Base-by-base conservation (phyloP, 2,329 filamentous ascomycete species). In the Corniculantispora saksenae region DNA sequence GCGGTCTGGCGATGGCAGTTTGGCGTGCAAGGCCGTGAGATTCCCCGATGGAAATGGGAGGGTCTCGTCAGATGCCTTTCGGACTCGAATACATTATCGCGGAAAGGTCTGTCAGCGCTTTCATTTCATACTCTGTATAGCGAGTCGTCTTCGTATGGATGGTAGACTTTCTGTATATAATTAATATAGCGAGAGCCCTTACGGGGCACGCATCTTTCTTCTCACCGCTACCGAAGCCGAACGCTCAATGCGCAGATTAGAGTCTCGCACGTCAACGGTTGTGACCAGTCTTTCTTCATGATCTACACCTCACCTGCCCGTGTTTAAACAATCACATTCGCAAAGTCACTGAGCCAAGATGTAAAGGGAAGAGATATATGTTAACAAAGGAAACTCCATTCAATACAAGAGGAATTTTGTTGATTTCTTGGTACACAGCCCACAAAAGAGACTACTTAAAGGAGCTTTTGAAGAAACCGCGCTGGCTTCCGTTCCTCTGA, bases 341-440 rank as follows among this genome's bases (percentile, higher is more conserved):
- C 29, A 58, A n/a, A 25, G 25, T 15, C 50, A 56, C 43, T 8
- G 29, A 19, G 25, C 56, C 38, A 10, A 61, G 21, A 47, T 13
- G 38, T 17, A 51, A 29, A 50, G 25, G 40, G n/a, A 59, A 61
- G 27, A 54, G 23, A 51, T 56, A 50, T 56, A 61, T 54, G 55
- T 66, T 66, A 60, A 35, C 63, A 71, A 71, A 70, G 64, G 67
- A 72, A 70, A 72, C 67, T 62, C 69, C 70, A 66, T 70, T 74
- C 73, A 73, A 72, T 77, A 78, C 74, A 78, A 78, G 77, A 80
- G 76, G 76, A 82, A 81, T 78, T 79, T 79, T 78, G 76, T 79
- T 79, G 73, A 81, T 81, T 81, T 83, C 82, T 81, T 86, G 80
- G 79, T 86, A 86, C 84, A 87, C 83, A 85, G 83, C 82, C 83